Base-by-base conservation (phyloP, 345 rosid genomes). In the Eutrema japonicum region DNA sequence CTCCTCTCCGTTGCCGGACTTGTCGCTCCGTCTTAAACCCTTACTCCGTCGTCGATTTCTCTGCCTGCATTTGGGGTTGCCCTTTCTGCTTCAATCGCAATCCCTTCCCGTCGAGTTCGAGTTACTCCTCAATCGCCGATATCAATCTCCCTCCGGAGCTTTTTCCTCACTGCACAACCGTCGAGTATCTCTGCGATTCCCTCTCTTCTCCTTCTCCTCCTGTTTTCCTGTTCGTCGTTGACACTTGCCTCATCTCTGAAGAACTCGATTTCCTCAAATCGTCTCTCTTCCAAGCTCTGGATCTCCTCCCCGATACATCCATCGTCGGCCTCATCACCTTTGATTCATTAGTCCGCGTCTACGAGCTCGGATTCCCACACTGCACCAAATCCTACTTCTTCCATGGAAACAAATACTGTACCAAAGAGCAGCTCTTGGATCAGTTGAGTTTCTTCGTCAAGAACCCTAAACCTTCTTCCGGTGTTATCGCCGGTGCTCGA, bases 11-110 rank as follows among this genome's bases (percentile, higher is more conserved):
- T 60, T 92, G 97, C 82, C 92, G 96, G 32, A 84, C 81, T 42
- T 95, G 99, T 76, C 92, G 96, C 68, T 92, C 96, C 27, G 82
- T 90, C 26, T 87, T 95, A 65, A 92, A 92, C 70, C 97, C 96
- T 30, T 92, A 81, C 84, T 81, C 87, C 65, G 79, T 83, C 74
- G 92, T 90, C 29, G 99, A 95, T 77, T 95, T 83, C 84, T 73
- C 89, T 4, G 90, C 91, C 57, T 89, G 80, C 84, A 81, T 82
- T 68, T 92, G 97, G 99, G 87, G 89, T 83, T 95, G 99, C 71
- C 97, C 96, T 43, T 83, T 92, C 82, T 95, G 97, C 82, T 92
- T 86, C 74, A 88, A 85, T 45, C 97, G 99, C 42, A 95, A 87
- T 70, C 92, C 89, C 60, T 92, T 95, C 79, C 96, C 97, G 1